Percentiles rank a stretch among this genome's conserved stretches.
These are phyloP conservation scores for Hemisphaericaspora xylanilytica DNA, from an alignment of 1,139 yeast genomes.

Conservation along the genomic window DNA sequence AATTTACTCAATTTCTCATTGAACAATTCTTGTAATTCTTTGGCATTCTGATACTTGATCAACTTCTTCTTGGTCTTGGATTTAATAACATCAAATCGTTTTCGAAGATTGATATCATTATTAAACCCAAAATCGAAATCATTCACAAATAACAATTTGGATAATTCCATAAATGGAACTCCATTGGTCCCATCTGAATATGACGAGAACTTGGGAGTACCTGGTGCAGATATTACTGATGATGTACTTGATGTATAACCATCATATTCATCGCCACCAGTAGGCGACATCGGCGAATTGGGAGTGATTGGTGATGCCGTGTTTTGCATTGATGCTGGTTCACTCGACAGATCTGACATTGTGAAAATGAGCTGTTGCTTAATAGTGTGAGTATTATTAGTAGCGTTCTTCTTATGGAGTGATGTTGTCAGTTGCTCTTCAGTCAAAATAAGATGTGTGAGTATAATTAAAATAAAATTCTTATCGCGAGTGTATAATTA, in stretches of 20 bases:
- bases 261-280: neutral
- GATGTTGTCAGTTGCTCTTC: too few species aligned
- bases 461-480: too few species aligned
- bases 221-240: neutral
- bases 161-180: slow-evolving; percentile 36
- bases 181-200: slow-evolving; percentile 33
- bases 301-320: neutral
- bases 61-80: slow-evolving; percentile 34
- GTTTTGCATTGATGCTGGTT: neutral
- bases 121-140: slow-evolving; percentile 48
- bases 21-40: slow-evolving; percentile 32
- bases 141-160: slow-evolving; percentile 35
- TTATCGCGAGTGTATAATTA: too few species aligned
- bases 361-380: too few species aligned
- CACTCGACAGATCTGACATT: too few species aligned
- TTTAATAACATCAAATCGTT: slow-evolving; percentile 34
- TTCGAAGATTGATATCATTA: slow-evolving; percentile 36
- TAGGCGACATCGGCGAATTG: neutral
- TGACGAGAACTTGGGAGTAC: slow-evolving; percentile 12
- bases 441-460: too few species aligned
- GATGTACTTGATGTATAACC: neutral
- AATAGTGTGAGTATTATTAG: too few species aligned
- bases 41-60: slow-evolving; percentile 24
- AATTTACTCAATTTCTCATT: slow-evolving; percentile 48
- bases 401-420: too few species aligned